Evolutionary conservation across 208 protist genomes (phyloP), one percentile per base, ranked within the genome.

Genomic region (Acanthamoeba sp.): DNA sequence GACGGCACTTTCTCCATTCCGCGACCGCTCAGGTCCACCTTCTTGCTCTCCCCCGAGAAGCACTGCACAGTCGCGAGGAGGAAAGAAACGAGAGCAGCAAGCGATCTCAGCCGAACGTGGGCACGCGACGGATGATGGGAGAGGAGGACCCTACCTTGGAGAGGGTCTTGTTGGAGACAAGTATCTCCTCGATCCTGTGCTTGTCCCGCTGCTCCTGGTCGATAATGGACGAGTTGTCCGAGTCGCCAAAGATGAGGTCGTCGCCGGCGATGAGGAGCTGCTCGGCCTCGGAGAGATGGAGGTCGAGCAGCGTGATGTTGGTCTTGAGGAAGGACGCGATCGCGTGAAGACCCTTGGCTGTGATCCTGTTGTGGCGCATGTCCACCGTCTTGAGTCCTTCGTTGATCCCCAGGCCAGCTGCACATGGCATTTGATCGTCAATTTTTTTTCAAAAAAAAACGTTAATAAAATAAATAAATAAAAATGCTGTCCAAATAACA

Each of bases 11-110:
- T 59, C 1, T 69, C 55, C 82, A 90, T 69, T 29, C 82, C 82
- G 9, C 82, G 45, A 1, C 82, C 82, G 29, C 82, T 59, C 32
- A 90, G 36, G 20, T 69, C 82, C 52, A 69, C 82, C 82, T 90
- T 90, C 36, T n/a, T 69, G 52, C 82, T 90, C 82, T 90, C 82
- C 32, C 82, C 82, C 22, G 82, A 69, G 55, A 90, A 90, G 52
- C 82, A 90, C 82, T 90, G 36, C 27, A 32, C 24, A 84, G 69
- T 27, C 10, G 14, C 10, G 12, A 78, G 27, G 69, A 84, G 6
- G 48, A 52, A 12, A 52, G 48, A 18, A 52, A 18, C n/a, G n/a
- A n/a, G n/a, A n/a, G n/a, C n/a, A n/a, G n/a, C n/a, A n/a, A 34
- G n/a, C 9, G n/a, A 24, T 32, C n/a, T 42, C 40, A n/a, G n/a